phyloP scores from a whole-genome alignment of 371 early-diverging fungal genomes.

The Blakeslea trispora region DNA sequence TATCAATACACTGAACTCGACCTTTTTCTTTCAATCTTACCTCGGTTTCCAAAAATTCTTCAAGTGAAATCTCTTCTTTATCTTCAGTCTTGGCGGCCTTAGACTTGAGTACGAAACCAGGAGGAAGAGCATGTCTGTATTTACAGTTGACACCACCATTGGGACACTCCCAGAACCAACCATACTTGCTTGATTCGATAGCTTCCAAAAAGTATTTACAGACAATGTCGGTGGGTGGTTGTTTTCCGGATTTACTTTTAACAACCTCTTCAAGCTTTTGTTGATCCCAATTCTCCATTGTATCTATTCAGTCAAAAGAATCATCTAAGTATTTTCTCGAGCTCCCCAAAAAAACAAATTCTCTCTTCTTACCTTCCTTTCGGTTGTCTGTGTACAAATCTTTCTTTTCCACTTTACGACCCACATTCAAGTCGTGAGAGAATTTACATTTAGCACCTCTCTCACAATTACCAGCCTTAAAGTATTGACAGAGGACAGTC shows the following conservation, averaged over 20 bases:
- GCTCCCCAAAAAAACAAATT: too few species aligned
- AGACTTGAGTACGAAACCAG: slow-evolving; percentile 95
- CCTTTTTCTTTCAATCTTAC: slow-evolving; percentile 42
- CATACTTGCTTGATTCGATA: slow-evolving; percentile 95
- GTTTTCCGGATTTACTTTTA: slow-evolving; percentile 81
- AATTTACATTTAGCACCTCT: slow-evolving; percentile 98
- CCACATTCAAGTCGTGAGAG: slow-evolving; percentile 93
- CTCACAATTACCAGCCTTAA: slow-evolving; percentile 91
- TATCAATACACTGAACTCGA: too few species aligned
- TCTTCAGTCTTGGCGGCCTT: slow-evolving; percentile 80
- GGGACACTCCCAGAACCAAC: slow-evolving; percentile 99
- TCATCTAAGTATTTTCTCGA: too few species aligned
- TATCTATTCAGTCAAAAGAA: slow-evolving; percentile 59
- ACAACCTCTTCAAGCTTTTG: slow-evolving; percentile 88
- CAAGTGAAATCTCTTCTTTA: slow-evolving; percentile 85
- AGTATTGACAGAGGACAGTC: slow-evolving; percentile 94
- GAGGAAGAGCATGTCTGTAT: slow-evolving; percentile 97
- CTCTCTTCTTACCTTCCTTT: slow-evolving; percentile 41
- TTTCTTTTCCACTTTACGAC: slow-evolving; percentile 87
- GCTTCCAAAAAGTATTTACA: slow-evolving; percentile 99
- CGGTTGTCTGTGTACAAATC: slow-evolving; percentile 92
- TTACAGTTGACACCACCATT: slow-evolving; percentile 88
- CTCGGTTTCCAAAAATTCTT: slow-evolving; percentile 96
- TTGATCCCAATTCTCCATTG: slow-evolving; percentile 97
- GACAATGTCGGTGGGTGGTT: slow-evolving; percentile 95